Conservation (phyloP, 2,329 filamentous ascomycete species). For the Hirsutella minnesotensis region DNA sequence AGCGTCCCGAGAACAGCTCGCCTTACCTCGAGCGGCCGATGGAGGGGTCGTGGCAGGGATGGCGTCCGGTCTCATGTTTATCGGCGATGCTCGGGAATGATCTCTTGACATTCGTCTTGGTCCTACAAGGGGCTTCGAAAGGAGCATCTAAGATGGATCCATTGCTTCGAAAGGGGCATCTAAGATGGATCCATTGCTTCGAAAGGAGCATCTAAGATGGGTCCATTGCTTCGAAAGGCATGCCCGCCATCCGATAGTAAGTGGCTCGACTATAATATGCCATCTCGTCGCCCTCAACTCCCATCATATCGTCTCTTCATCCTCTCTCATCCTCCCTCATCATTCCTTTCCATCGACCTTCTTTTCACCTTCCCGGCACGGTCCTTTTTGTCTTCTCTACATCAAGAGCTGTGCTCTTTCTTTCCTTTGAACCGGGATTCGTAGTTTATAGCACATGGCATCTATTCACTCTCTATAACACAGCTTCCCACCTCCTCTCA, state of each 20-base stretch:
- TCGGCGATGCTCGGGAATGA: background rate
- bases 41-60: slow-evolving; percentile 2
- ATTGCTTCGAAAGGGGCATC: background rate
- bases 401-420: slow-evolving; percentile 19
- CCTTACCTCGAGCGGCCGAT: background rate
- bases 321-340: slow-evolving; percentile 1
- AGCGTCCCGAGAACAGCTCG: background rate
- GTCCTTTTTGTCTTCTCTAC: slow-evolving; percentile 1
- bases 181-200: background rate
- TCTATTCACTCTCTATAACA: background rate
- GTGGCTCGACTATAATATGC: background rate
- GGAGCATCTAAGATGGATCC: background rate
- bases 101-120: background rate
- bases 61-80: slow-evolving; percentile 9
- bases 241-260: background rate
- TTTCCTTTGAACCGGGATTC: slow-evolving; percentile 3
- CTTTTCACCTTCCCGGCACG: slow-evolving; percentile 3
- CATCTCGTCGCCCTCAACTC: background rate
- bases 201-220: background rate
- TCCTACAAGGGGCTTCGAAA: too few species aligned
- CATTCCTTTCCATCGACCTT: background rate
- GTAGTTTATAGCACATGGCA: slow-evolving; percentile 1
- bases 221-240: background rate
- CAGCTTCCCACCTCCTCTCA: background rate
- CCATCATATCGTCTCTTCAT: background rate